phyloP scores from a whole-genome alignment of 331 rosid genomes.

The Pyrus hybrid region DNA sequence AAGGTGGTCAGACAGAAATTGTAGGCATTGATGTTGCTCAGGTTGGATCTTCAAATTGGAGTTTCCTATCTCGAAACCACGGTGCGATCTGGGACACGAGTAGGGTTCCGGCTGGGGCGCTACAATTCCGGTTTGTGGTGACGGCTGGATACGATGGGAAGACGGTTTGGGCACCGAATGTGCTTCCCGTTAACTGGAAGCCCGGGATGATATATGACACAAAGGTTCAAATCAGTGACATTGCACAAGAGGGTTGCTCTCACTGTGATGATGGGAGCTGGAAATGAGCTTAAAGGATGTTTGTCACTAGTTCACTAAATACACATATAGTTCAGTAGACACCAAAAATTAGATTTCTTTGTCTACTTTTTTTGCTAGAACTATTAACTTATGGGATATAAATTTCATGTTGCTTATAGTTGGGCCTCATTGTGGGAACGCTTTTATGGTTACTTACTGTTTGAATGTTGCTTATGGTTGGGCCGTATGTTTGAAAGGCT shows the following conservation, averaged over 20 bases:
- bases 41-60: constrained; percentile 79
- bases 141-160: constrained; percentile 80
- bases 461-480: too few species aligned
- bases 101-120: constrained; percentile 50
- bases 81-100: constrained; percentile 91
- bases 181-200: constrained; percentile 71
- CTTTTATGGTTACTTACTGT: too few species aligned
- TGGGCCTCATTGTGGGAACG: not conserved
- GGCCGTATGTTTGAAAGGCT: too few species aligned
- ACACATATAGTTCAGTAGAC: not conserved
- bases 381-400: not conserved
- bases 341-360: not conserved
- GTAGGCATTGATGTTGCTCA: constrained; percentile 67
- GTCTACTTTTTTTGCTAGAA: not conserved
- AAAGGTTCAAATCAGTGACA: constrained; percentile 58
- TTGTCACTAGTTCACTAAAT: not conserved
- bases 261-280: constrained; percentile 40
- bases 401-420: not conserved
- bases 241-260: constrained; percentile 70
- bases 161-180: constrained; percentile 62
- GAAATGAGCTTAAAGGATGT: constrained; percentile 6
- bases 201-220: constrained; percentile 44
- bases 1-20: constrained; percentile 96
- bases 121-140: constrained; percentile 67
- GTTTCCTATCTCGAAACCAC: constrained; percentile 43